Conservation (phyloP, 2,329 filamentous ascomycete genomes). For the Myrmaecium sp. region DNA sequence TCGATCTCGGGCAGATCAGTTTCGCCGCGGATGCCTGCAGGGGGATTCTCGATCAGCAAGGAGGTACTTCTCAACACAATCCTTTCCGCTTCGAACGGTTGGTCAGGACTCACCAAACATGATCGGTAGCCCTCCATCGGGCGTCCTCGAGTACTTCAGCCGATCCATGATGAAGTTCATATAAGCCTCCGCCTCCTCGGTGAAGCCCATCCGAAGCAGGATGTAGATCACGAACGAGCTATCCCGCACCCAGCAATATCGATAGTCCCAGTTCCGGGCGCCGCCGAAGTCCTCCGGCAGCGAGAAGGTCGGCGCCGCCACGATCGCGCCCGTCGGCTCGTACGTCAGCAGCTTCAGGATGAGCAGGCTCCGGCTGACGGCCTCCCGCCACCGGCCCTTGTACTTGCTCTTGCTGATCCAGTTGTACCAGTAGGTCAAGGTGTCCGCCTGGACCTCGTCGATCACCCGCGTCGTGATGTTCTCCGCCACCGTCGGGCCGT, state of each 20-base stretch:
- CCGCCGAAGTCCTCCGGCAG: slow-evolving; percentile 43
- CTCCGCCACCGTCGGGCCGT: slow-evolving; percentile 34
- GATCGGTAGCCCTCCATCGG: slow-evolving; percentile 51
- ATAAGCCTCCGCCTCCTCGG: slow-evolving; percentile 58
- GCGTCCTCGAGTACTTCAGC: slow-evolving; percentile 42
- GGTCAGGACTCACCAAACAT: too few relatives aligned
- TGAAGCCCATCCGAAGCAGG: slow-evolving; percentile 58
- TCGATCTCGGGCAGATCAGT: slow-evolving; percentile 58
- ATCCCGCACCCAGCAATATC: slow-evolving; percentile 66
- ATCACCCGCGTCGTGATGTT: slow-evolving; percentile 42
- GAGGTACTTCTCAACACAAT: neutral
- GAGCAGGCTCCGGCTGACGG: slow-evolving; percentile 53
- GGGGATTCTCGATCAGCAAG: too few relatives aligned
- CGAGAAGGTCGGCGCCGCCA: slow-evolving; percentile 62
- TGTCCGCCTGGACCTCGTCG: slow-evolving; percentile 48
- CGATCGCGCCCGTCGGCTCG: slow-evolving; percentile 61
- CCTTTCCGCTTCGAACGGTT: too few relatives aligned
- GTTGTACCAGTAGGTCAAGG: slow-evolving; percentile 54
- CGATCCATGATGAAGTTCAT: slow-evolving; percentile 63
- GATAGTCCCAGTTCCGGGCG: slow-evolving; percentile 45
- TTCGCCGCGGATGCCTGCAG: slow-evolving; percentile 51
- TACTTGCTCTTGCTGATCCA: slow-evolving; percentile 59
- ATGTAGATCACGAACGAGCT: slow-evolving; percentile 64
- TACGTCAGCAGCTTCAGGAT: slow-evolving; percentile 63
- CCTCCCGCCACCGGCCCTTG: slow-evolving; percentile 55